phyloP scores from a whole-genome alignment of 805 yeast genomes.

The Lipomyces sp. region DNA sequence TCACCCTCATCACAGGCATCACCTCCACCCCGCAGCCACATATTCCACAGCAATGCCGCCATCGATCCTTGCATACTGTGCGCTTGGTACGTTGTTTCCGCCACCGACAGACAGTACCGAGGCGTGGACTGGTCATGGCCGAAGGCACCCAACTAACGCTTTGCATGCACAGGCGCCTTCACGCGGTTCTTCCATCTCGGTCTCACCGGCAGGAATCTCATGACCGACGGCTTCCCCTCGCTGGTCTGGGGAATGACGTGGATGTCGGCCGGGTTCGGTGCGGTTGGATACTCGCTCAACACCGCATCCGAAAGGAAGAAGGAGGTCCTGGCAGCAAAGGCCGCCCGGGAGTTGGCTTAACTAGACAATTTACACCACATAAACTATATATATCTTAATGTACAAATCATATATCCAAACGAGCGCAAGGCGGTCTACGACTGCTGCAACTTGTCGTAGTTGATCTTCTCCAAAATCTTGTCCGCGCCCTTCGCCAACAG shows the following conservation, averaged over 20 bases:
- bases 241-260: not conserved
- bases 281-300: conserved; percentile 36
- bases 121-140: conserved; percentile 26
- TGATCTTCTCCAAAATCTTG: conserved; percentile 72
- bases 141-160: no score
- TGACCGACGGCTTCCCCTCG: conserved; percentile 18
- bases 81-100: conserved; percentile 14
- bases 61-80: conserved; percentile 6
- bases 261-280: conserved; percentile 36
- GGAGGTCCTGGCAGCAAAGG: conserved; percentile 1
- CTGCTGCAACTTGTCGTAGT: conserved; percentile 34
- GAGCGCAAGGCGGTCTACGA: no score
- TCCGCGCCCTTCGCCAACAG: conserved; percentile 78
- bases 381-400: no score
- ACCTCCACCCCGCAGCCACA: no score
- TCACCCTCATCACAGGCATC: no score
- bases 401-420: no score
- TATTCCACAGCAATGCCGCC: not conserved
- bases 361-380: no score
- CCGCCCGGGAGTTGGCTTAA: conserved; percentile 1
- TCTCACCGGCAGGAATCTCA: conserved; percentile 36
- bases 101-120: conserved; percentile 28
- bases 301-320: conserved; percentile 7
- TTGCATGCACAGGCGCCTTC: conserved; percentile 39
- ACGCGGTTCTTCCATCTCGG: conserved; percentile 38